Evolutionary conservation across 306 rosid species (phyloP), one percentile per base, ranked within the genome.

Genomic region (Corylus americana): DNA sequence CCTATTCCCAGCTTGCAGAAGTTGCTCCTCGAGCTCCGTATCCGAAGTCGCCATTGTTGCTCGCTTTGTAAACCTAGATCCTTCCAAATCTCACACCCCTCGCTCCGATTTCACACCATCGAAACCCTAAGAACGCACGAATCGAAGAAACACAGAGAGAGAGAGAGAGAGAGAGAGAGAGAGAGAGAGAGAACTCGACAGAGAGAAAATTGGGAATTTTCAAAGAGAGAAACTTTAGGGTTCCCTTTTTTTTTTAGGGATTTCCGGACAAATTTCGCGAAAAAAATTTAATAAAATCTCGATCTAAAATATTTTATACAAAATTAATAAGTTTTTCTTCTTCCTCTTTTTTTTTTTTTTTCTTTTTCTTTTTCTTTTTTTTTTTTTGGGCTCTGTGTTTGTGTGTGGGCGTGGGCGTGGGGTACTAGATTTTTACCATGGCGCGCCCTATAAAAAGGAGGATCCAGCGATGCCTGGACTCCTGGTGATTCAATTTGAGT

Each of bases 1-100:
- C 91, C 53, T 82, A 64, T 87, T 87, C 10, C 98, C 98, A 71
- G 92, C 92, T 80, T 91, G 90, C 13, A 84, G 42, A 61, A 95
- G 96, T 79, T 88, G 87, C 5, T 80, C 82, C 78, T 91, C 90
- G 50, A 92, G 88, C 77, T 87, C 92, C 37, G 35, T 85, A 1
- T 90, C 91, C 7, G 87, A 20, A 48, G 85, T 79, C 62, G 94
- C 93, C 97, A 91, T 92, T 85, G 68, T 49, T 73, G 75, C 39
- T 61, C 59, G 49, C 6, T 74, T 68, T 17, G 74, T 50, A 51
- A 61, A 67, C 76, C 59, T 70, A 89, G 96, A 90, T 94, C 93
- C 90, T 78, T 70, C 55, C 64, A 67, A 77, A 73, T 80, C 78
- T 25, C 78, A 50, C 63, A 49, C 77, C 76, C 59, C 27, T 47